phyloP scores from a whole-genome alignment of 225 moss, liverwort and hornwort species.

The Climacium dendroides region DNA sequence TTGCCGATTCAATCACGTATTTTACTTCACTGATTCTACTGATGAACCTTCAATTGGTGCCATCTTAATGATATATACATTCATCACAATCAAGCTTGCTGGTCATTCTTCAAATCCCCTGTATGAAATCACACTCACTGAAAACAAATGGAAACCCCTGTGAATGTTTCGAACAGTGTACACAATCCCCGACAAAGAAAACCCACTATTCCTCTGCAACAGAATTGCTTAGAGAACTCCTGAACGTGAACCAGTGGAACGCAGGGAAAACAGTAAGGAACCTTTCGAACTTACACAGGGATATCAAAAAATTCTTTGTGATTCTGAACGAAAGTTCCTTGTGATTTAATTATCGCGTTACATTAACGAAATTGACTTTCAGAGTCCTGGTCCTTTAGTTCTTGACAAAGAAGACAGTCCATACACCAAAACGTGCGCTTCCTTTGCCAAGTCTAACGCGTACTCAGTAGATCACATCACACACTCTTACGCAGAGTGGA shows the following conservation, averaged over 20 bases:
- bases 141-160: not conserved
- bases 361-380: too few relatives aligned
- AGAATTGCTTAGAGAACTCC: not conserved
- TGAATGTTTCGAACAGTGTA: too few relatives aligned
- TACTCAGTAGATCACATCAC: too few relatives aligned
- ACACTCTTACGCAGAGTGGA: too few relatives aligned
- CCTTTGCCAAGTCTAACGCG: too few relatives aligned
- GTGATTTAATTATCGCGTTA: too few relatives aligned
- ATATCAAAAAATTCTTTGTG: not conserved
- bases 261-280: not conserved
- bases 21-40: not conserved
- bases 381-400: not conserved
- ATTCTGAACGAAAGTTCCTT: too few relatives aligned
- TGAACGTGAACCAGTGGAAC: not conserved
- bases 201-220: fast-evolving
- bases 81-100: not conserved
- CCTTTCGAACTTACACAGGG: not conserved
- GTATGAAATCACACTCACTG: too few relatives aligned
- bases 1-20: not conserved
- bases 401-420: too few relatives aligned
- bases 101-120: too few relatives aligned
- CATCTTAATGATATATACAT: not conserved
- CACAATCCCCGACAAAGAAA: too few relatives aligned
- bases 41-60: not conserved
- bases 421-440: too few relatives aligned